These are phyloP conservation scores for Entomortierella chlamydospora DNA, from an alignment of 192 early-diverging fungal species.

Conservation along the genomic window DNA sequence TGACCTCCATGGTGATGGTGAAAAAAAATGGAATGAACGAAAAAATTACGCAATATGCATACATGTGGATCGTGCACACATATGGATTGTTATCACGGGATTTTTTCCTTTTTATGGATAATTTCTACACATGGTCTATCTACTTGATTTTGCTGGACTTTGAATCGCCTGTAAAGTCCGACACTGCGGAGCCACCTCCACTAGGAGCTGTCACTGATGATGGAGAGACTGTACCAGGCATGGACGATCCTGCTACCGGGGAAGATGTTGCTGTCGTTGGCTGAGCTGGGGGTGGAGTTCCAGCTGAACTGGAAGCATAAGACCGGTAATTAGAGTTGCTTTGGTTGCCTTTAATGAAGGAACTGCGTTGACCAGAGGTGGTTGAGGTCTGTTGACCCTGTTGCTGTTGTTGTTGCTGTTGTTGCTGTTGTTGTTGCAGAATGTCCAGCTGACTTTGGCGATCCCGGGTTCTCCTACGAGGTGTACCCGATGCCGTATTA, in stretches of 20 bases:
- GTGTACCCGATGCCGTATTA: not conserved
- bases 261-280: constrained; percentile 2
- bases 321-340: constrained; percentile 1
- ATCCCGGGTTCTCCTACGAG: constrained; percentile 37
- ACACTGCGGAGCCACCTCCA: not conserved
- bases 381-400: constrained; percentile 1
- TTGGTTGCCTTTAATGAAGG: constrained; percentile 12
- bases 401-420: constrained; percentile 10
- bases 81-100: too few relatives aligned
- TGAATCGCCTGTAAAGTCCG: not conserved
- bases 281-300: constrained; percentile 7
- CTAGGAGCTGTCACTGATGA: not conserved
- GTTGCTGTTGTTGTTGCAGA: constrained; percentile 15
- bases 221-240: not conserved
- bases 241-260: not conserved
- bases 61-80: too few relatives aligned
- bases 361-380: not conserved
- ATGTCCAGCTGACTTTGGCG: constrained; percentile 44
- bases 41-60: not conserved
- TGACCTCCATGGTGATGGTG: constrained; percentile 14
- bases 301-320: constrained; percentile 5
- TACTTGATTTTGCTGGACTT: constrained; percentile 4
- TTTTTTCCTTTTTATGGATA: not conserved
- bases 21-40: not conserved
- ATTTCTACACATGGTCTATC: not conserved